Evolutionary conservation across 495 filamentous ascomycete species (phyloP).

Genomic region (Recurvomyces mirabilis): DNA sequence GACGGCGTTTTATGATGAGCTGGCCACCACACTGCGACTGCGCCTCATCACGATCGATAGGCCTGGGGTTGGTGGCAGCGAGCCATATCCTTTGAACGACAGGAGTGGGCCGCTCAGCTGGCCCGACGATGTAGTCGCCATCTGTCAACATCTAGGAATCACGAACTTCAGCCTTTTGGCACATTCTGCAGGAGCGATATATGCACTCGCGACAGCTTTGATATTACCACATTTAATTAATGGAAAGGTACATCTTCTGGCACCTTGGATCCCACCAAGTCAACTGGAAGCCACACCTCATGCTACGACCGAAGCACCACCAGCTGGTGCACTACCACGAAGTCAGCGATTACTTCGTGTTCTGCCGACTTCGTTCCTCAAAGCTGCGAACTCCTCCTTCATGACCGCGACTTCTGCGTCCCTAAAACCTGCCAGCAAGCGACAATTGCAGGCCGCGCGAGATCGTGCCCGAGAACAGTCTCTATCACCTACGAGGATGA

Average conservation of each 20-base stretch:
- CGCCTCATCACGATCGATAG: constrained; percentile 89
- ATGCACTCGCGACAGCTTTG: constrained; percentile 89
- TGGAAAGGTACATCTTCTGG: constrained; percentile 86
- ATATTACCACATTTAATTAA: constrained; percentile 94
- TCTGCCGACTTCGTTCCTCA: constrained; percentile 82
- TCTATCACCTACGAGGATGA: constrained; percentile 27
- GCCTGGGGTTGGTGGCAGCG: constrained; percentile 88
- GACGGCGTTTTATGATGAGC: constrained; percentile 94
- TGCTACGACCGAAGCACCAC: constrained; percentile 60
- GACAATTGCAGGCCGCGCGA: constrained; percentile 35
- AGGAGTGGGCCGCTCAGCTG: constrained; percentile 78
- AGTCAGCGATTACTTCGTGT: constrained; percentile 84
- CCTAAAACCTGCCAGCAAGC: constrained; percentile 34
- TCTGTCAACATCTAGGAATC: constrained; percentile 85
- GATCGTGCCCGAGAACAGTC: constrained; percentile 17
- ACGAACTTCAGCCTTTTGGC: constrained; percentile 95
- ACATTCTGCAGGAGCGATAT: constrained; percentile 96
- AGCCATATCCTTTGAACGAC: constrained; percentile 54
- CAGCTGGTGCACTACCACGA: constrained; percentile 75
- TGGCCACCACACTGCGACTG: constrained; percentile 78
- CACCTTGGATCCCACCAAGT: constrained; percentile 97
- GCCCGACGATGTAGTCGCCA: constrained; percentile 96
- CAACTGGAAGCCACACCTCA: constrained; percentile 68
- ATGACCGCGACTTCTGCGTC: constrained; percentile 85
- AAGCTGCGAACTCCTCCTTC: constrained; percentile 88